A percentile compares a stretch with the other conserved stretches of the same genome.
Evolutionary conservation across 2,329 filamentous ascomycete species (phyloP).

Genomic region (Phyllosticta capitalensis): DNA sequence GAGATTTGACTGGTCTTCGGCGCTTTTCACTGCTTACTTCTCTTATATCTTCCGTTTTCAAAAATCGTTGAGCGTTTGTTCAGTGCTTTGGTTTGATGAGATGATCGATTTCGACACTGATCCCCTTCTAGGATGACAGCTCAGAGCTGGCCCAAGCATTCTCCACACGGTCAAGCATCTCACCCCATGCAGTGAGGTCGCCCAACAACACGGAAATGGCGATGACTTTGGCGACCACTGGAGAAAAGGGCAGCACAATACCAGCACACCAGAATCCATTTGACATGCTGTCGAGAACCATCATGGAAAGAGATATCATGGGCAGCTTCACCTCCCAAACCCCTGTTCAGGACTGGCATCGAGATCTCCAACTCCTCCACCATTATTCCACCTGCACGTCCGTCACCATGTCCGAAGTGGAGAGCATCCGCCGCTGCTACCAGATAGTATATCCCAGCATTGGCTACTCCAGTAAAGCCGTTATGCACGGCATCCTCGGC

Average conservation of each 20-base stretch:
- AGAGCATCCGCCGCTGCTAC: conserved; percentile 7
- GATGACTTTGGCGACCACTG: background rate
- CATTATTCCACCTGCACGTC: conserved; percentile 11
- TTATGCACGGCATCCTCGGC: conserved; percentile 12
- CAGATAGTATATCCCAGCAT: conserved; percentile 5
- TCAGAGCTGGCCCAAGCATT: background rate
- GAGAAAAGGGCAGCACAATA: background rate
- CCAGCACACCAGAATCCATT: conserved; percentile 9
- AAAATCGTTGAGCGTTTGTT: background rate
- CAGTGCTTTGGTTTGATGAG: background rate
- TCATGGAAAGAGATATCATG: conserved; percentile 12
- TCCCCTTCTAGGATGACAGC: background rate
- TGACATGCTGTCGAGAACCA: conserved; percentile 10
- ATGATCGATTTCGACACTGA: background rate
- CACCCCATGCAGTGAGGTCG: background rate
- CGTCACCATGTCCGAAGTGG: conserved; percentile 6
- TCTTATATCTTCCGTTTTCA: background rate
- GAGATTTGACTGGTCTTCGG: background rate
- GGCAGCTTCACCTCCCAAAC: conserved; percentile 14
- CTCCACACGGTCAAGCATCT: background rate
- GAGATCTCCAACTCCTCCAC: conserved; percentile 11
- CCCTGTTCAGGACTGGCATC: conserved; percentile 8
- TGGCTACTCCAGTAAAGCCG: conserved; percentile 9
- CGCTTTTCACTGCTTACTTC: background rate
- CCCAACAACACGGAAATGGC: background rate